These are phyloP conservation scores for Podosphaera fusca DNA, from an alignment of 2,329 filamentous ascomycete species.

Conservation along the genomic window DNA sequence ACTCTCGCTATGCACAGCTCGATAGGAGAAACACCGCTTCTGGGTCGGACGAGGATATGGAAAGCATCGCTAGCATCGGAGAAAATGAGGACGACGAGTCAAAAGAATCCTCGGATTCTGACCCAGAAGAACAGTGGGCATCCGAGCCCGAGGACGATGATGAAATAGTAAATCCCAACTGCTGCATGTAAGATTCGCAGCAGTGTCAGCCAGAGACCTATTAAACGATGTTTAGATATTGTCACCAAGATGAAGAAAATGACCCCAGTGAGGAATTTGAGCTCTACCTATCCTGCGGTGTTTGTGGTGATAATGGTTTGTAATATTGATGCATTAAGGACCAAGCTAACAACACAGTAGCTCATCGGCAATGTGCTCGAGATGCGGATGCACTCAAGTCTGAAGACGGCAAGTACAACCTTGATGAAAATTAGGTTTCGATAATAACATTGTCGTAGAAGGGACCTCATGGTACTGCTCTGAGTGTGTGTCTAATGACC, in stretches of 20 bases:
- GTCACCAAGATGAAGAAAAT: constrained; percentile 59
- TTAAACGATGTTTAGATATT: constrained; percentile 38
- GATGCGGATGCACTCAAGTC: constrained; percentile 38
- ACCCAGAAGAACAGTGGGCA: constrained; percentile 31
- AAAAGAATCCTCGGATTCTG: constrained; percentile 32
- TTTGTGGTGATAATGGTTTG: constrained; percentile 68
- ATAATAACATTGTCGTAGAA: constrained; percentile 20
- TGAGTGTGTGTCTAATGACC: constrained; percentile 23
- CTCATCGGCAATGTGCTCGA: constrained; percentile 75
- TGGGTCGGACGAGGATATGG: constrained; percentile 11
- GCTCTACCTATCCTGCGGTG: constrained; percentile 49
- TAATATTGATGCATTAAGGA: constrained; percentile 13
- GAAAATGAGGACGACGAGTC: constrained; percentile 26
- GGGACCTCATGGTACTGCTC: constrained; percentile 38
- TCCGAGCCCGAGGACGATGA: constrained; percentile 30
- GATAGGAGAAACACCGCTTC: constrained; percentile 19
- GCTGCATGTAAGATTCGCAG: constrained; percentile 35
- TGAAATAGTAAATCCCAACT: constrained; percentile 26
- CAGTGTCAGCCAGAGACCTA: background rate
- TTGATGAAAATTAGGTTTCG: background rate
- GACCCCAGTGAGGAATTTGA: constrained; percentile 67
- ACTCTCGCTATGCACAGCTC: constrained; percentile 13
- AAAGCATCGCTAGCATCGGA: constrained; percentile 11
- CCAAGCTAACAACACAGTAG: constrained; percentile 31
- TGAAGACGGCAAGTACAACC: constrained; percentile 34